These are phyloP conservation scores for Candida stauntonica DNA, from an alignment of 805 yeast species.

Conservation along the genomic window DNA sequence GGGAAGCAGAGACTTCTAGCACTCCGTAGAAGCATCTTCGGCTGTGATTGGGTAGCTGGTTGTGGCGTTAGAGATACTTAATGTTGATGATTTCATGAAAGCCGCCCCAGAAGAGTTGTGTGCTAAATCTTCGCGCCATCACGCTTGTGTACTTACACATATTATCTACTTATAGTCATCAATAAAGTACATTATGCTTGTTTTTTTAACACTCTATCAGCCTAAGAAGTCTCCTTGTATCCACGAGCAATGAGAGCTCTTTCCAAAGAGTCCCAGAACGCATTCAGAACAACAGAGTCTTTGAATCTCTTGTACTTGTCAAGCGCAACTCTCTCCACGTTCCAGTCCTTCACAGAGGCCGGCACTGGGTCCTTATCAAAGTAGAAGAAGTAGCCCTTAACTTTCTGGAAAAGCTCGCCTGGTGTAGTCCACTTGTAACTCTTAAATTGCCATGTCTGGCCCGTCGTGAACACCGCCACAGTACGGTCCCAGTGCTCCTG, in stretches of 20 bases:
- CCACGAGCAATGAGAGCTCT: slow-evolving; percentile 68
- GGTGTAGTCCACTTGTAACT: slow-evolving; percentile 83
- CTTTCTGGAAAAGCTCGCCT: slow-evolving; percentile 70
- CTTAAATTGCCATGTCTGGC: slow-evolving; percentile 96
- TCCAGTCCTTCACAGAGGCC: slow-evolving; percentile 75
- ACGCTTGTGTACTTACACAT: no score
- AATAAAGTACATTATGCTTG: no score
- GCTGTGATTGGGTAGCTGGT: no score
- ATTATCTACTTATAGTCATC: no score
- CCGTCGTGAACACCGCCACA: slow-evolving; percentile 92
- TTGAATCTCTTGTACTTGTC: slow-evolving; percentile 83
- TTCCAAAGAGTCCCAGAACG: slow-evolving; percentile 82
- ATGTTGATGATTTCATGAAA: no score
- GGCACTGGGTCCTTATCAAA: slow-evolving; percentile 82
- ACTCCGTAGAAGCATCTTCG: no score
- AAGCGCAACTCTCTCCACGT: slow-evolving; percentile 69
- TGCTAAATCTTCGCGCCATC: no score
- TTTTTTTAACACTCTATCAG: no score
- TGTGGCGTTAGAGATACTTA: no score
- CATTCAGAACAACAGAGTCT: slow-evolving; percentile 82
- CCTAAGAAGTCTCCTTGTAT: slow-evolving; percentile 9
- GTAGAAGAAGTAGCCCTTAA: slow-evolving; percentile 75
- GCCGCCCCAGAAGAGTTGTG: no score
- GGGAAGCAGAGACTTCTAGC: no score
- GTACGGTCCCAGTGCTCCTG: slow-evolving; percentile 99